Percentiles rank a stretch among this genome's conserved stretches.
Conservation (phyloP, 1,284 basidiomycete genomes). For the Pterulicium gracile region DNA sequence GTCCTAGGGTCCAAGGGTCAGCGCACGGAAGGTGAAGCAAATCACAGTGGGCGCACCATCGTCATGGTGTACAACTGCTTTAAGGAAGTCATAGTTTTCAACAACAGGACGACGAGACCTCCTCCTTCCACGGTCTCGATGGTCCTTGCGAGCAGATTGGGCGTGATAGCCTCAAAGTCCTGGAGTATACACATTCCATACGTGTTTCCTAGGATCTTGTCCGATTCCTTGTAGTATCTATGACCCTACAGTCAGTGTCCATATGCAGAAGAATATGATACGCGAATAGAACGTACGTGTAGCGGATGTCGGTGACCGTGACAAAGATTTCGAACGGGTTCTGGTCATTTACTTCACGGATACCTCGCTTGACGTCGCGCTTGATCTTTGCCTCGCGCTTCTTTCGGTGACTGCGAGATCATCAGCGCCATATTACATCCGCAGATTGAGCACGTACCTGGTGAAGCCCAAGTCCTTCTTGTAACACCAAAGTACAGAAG, state of each 20-base stretch:
- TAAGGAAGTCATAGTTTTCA: conserved; percentile 94
- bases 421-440: conserved; percentile 5
- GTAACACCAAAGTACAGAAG: conserved; percentile 94
- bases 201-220: conserved; percentile 60
- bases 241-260: background rate
- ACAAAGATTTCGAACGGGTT: conserved; percentile 98
- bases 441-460: conserved; percentile 41
- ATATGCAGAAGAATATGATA: conserved; percentile 1
- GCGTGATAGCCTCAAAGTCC: conserved; percentile 98
- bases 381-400: conserved; percentile 95
- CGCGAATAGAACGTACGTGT: conserved; percentile 54
- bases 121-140: conserved; percentile 99
- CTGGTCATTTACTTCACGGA: conserved; percentile 91
- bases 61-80: conserved; percentile 92
- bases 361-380: conserved; percentile 86
- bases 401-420: conserved; percentile 72
- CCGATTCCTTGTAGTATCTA: conserved; percentile 37
- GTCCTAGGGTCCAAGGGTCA: conserved; percentile 42
- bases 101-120: conserved; percentile 82
- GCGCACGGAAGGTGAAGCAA: background rate
- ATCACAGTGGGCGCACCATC: conserved; percentile 55
- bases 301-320: conserved; percentile 97
- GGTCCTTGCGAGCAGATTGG: conserved; percentile 92
- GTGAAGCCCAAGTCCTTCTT: conserved; percentile 96
- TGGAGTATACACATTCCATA: conserved; percentile 97